Base-by-base conservation (phyloP, 106 monocot species). In the Dendrobium chrysotoxum region DNA sequence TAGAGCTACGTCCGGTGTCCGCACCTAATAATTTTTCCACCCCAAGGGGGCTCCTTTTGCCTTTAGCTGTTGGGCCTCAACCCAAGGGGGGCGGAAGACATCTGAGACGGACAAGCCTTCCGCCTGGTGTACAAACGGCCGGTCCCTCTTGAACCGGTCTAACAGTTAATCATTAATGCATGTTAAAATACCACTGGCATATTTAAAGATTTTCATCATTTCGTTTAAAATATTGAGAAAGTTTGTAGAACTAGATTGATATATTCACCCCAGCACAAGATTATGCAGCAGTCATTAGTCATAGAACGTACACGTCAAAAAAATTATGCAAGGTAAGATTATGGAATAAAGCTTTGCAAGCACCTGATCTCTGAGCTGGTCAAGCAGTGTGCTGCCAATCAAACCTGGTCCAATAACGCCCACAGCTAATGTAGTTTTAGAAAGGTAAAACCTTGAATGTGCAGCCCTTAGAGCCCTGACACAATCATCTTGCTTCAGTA, bases 281-380 rank as follows among this genome's bases (percentile, higher is more conserved):
- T 50, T 15, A 50, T 50, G 50, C 50, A 12, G 15, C 4, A 61
- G n/a, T n/a, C 2, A 61, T 0, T 31, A 11, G 28, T 1, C 68
- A 30, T 68, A 68, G 68, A 68, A 68, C 13, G 3, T 68, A 68
- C 28, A 68, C 11, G 17, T 68, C 31, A 31, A 21, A 30, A 67
- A 68, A 18, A 20, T 41, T 40, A 42, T 0, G 40, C 28, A 74
- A 41, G 41, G 41, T 21, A 74, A 74, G 71, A 6, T 74, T 28
- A 61, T 45, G 71, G 8, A 79, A 67, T 74, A 47, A 16, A 75
- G 28, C 38, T 78, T 50, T 79, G 45, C 4, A 57, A 12, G 7
- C 18, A 99, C 98, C 98, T 99, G 98, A 90, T 99, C 95, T 65
- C 85, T 88, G 16, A 99, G 93, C 83, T 99, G 98, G 77, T 99